phyloP scores from a whole-genome alignment of 495 filamentous ascomycete genomes.

The Aspergillus sparsus region DNA sequence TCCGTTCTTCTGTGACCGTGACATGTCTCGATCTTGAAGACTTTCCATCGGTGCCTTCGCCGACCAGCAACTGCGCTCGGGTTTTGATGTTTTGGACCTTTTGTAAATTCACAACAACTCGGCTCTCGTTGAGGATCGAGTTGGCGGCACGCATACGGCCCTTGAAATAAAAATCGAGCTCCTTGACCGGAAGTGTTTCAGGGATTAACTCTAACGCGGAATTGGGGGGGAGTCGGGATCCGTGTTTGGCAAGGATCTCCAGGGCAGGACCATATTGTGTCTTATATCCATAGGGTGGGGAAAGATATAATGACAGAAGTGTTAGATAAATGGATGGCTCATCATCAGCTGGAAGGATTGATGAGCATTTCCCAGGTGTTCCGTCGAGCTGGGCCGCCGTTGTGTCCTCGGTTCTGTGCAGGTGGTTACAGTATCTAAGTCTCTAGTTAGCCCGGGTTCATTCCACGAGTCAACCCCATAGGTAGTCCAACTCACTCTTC shows the following conservation, averaged over 20 bases:
- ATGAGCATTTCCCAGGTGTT: constrained; percentile 35
- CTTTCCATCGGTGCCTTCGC: constrained; percentile 55
- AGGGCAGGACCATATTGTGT: constrained; percentile 78
- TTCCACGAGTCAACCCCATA: background rate
- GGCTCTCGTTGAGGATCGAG: constrained; percentile 71
- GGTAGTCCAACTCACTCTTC: constrained; percentile 67
- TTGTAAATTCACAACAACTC: constrained; percentile 71
- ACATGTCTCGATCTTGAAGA: constrained; percentile 70
- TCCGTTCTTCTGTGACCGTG: constrained; percentile 78
- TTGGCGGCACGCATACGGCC: constrained; percentile 88
- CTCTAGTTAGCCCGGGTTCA: constrained; percentile 23
- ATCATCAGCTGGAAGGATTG: constrained; percentile 54
- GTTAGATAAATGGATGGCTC: constrained; percentile 83
- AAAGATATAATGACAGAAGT: constrained; percentile 85
- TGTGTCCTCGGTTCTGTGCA: constrained; percentile 62
- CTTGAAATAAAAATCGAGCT: constrained; percentile 89
- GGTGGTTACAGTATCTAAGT: constrained; percentile 81
- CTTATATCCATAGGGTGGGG: constrained; percentile 72
- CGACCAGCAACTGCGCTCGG: constrained; percentile 69
- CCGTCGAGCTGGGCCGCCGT: constrained; percentile 30
- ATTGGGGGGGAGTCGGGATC: constrained; percentile 83
- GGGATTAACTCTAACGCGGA: constrained; percentile 87
- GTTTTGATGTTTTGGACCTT: constrained; percentile 71
- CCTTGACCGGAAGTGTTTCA: constrained; percentile 67
- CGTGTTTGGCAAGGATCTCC: constrained; percentile 84